Evolutionary conservation across 331 rosid genomes (phyloP), one percentile per base, ranked within the genome.

Genomic region (Arachis monticola): DNA sequence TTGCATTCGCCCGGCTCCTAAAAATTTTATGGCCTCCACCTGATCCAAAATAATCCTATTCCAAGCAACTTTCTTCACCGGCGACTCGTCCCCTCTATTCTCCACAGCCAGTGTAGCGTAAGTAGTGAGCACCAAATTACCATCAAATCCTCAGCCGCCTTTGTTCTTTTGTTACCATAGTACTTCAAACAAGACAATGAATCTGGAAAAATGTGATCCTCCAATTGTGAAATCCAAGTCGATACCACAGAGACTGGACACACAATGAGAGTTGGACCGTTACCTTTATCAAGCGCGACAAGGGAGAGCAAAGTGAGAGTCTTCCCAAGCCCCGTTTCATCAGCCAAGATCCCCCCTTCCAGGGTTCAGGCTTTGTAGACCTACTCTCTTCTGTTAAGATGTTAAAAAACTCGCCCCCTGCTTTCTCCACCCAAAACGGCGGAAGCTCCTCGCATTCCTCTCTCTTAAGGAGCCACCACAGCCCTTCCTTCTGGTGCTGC

Each of bases 241-340:
- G 92, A 85, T 48, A 91, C 74, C 1, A 85, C 97, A 35, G 92
- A 85, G 77, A 89, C 83, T 6, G 92, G 88, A 69, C 97, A 91
- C 70, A 91, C 94, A 27, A 91, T 65, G 77, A 91, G 75, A 0
- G 94, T 89, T 3, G 83, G 78, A 56, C 82, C n/a, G n/a, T n/a
- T n/a, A n/a, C n/a, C n/a, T n/a, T n/a, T n/a, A n/a, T n/a, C n/a
- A n/a, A n/a, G n/a, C n/a, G n/a, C n/a, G n/a, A n/a, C n/a, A n/a
- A n/a, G n/a, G n/a, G n/a, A n/a, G n/a, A n/a, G n/a, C n/a, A n/a
- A n/a, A n/a, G n/a, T n/a, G n/a, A n/a, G n/a, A n/a, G n/a, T n/a
- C n/a, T 17, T 17, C 22, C 22, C 22, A 17, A 17, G 22, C 22
- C 22, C 22, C 22, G 94, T 91, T 67, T 91, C 94, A 69, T 87